Evolutionary conservation across 257 asterid species (phyloP).

Genomic region (Solanum chilense): DNA sequence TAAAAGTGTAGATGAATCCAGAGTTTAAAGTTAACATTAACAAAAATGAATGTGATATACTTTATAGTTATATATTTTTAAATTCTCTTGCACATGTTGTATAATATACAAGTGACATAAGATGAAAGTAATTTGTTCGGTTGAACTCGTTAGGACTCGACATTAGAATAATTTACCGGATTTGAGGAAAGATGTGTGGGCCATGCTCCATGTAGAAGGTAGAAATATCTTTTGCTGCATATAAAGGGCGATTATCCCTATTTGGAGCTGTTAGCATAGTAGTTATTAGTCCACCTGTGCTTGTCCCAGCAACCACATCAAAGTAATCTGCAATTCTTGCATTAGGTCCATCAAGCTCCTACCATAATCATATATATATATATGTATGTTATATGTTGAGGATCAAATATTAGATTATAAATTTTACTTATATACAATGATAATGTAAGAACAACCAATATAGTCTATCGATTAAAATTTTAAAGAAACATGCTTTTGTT

Average conservation of each 20-base stretch:
- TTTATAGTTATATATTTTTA: not conserved
- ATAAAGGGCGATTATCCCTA: conserved; percentile 18
- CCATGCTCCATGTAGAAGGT: conserved; percentile 26
- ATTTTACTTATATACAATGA: not conserved
- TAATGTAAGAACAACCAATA: not conserved
- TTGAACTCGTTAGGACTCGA: not conserved
- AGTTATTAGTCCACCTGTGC: conserved; percentile 37
- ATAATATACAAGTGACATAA: not conserved
- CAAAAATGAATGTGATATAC: not conserved
- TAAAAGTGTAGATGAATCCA: not conserved
- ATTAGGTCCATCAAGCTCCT: conserved; percentile 37
- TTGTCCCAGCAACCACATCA: conserved; percentile 41
- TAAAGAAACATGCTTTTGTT: not conserved
- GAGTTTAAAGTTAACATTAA: not conserved
- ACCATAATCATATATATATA: not conserved
- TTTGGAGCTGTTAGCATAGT: conserved; percentile 38
- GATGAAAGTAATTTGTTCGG: not conserved
- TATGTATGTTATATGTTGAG: not conserved
- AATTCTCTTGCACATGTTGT: not conserved
- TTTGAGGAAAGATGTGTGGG: conserved; percentile 26
- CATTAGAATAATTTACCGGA: not conserved
- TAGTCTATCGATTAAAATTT: not conserved
- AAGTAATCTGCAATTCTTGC: conserved; percentile 42
- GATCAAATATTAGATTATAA: not conserved
- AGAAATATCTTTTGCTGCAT: conserved; percentile 27